These are phyloP conservation scores for Comarum palustre DNA, from an alignment of 306 rosid genomes.

Conservation along the genomic window DNA sequence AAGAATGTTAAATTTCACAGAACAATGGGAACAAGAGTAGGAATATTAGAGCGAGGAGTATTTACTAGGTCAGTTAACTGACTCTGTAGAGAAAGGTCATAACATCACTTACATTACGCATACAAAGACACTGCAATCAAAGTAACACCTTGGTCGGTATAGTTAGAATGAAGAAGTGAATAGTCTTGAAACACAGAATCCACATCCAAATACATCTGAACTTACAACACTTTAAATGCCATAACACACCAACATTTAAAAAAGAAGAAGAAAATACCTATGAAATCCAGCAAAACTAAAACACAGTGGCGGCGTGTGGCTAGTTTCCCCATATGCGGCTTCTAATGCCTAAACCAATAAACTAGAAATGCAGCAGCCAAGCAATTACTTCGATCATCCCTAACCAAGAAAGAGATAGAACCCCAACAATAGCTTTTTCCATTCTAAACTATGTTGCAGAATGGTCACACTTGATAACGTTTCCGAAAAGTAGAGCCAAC, in stretches of 20 bases:
- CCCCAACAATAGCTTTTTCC: not conserved
- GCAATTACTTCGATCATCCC: not conserved
- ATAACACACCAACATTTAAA: not conserved
- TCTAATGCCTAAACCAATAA: not conserved
- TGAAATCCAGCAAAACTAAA: not conserved
- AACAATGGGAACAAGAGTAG: not conserved
- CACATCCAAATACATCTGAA: not conserved
- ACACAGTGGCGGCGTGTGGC: not conserved
- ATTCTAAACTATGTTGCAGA: not conserved
- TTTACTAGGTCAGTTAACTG: not conserved
- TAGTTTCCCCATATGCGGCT: not conserved
- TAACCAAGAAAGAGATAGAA: not conserved
- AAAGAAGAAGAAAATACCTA: not conserved
- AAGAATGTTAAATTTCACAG: not conserved
- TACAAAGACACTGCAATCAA: not conserved
- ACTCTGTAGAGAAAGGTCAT: not conserved
- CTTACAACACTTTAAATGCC: not conserved
- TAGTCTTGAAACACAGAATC: not conserved
- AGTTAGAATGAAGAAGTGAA: not conserved
- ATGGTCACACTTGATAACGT: not conserved
- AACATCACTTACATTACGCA: not conserved
- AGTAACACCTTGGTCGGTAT: not conserved
- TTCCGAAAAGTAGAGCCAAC: not conserved
- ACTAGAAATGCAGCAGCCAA: slow-evolving; percentile 6
- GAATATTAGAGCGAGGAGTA: not conserved